phyloP scores from a whole-genome alignment of 257 asterid species.

The Solanum virginianum region DNA sequence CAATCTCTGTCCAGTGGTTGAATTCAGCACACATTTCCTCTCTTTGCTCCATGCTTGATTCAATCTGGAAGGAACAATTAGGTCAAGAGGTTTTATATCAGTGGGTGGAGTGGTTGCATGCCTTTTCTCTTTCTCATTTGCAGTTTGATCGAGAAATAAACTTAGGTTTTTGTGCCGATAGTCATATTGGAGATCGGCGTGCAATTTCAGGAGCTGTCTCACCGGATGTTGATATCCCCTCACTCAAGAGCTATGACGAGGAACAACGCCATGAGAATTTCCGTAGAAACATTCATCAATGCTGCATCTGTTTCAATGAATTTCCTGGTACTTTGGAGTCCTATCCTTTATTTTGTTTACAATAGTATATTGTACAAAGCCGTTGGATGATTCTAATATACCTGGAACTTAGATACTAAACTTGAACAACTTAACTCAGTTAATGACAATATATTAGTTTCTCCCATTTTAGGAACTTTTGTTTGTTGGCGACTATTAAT shows the following conservation, averaged over 20 bases:
- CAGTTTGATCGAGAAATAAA: slow-evolving; percentile 54
- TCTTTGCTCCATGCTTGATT: slow-evolving; percentile 63
- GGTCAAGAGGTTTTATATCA: slow-evolving; percentile 80
- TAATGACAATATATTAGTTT: neutral
- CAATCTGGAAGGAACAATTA: slow-evolving; percentile 61
- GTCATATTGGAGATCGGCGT: slow-evolving; percentile 38
- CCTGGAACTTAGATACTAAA: neutral
- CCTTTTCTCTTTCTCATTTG: slow-evolving; percentile 57
- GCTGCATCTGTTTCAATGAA: slow-evolving; percentile 72
- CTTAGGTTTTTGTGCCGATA: slow-evolving; percentile 49
- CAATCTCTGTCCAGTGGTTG: slow-evolving; percentile 67
- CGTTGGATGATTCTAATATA: neutral
- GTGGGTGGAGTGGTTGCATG: slow-evolving; percentile 80
- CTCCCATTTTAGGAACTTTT: neutral
- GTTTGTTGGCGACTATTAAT: neutral
- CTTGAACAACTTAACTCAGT: neutral
- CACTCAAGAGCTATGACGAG: slow-evolving; percentile 56
- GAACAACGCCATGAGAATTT: slow-evolving; percentile 57
- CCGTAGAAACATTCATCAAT: slow-evolving; percentile 55
- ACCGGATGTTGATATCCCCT: slow-evolving; percentile 62
- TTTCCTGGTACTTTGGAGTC: slow-evolving; percentile 37
- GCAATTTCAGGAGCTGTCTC: slow-evolving; percentile 58
- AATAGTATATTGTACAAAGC: neutral
- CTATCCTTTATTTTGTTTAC: neutral
- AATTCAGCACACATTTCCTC: slow-evolving; percentile 35